Conservation (phyloP, 176 grass and related monocot genomes). For the Eremochloa ophiuroides region DNA sequence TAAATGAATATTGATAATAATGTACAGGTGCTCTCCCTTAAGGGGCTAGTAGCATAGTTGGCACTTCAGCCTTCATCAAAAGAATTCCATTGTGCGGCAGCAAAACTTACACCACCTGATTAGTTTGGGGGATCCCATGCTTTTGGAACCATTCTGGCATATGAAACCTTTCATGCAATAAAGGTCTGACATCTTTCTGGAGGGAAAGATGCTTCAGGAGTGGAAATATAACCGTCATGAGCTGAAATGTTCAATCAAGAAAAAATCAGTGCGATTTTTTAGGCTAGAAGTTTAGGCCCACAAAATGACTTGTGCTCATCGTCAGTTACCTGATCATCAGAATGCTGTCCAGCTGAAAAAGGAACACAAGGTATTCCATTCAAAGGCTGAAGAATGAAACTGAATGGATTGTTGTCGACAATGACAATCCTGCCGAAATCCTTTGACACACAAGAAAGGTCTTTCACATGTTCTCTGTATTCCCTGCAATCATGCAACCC, state of each 20-base stretch:
- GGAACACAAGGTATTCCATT: slow-evolving; percentile 98
- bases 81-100: slow-evolving; percentile 13
- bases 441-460: slow-evolving; percentile 83
- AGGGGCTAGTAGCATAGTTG: slow-evolving; percentile 17
- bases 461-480: slow-evolving; percentile 96
- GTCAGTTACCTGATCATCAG: slow-evolving; percentile 76
- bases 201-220: slow-evolving; percentile 81
- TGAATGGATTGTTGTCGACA: slow-evolving; percentile 98
- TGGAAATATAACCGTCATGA: slow-evolving; percentile 86
- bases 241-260: slow-evolving; percentile 56
- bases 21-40: slow-evolving; percentile 50
- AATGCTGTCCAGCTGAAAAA: slow-evolving; percentile 83
- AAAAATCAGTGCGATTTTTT: slow-evolving; percentile 12
- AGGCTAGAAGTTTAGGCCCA: background rate
- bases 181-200: slow-evolving; percentile 82
- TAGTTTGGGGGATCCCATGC: slow-evolving; percentile 71
- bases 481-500: slow-evolving; percentile 56
- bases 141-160: slow-evolving; percentile 99
- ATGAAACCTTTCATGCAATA: slow-evolving; percentile 87
- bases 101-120: slow-evolving; percentile 43
- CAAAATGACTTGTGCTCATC: background rate
- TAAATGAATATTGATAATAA: slow-evolving; percentile 61
- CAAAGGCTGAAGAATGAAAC: slow-evolving; percentile 91
- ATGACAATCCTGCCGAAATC: slow-evolving; percentile 71
- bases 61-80: slow-evolving; percentile 41